These are phyloP conservation scores for Cyclostephanos tholiformis DNA, from an alignment of 108 stramenopile genomes.

Conservation along the genomic window DNA sequence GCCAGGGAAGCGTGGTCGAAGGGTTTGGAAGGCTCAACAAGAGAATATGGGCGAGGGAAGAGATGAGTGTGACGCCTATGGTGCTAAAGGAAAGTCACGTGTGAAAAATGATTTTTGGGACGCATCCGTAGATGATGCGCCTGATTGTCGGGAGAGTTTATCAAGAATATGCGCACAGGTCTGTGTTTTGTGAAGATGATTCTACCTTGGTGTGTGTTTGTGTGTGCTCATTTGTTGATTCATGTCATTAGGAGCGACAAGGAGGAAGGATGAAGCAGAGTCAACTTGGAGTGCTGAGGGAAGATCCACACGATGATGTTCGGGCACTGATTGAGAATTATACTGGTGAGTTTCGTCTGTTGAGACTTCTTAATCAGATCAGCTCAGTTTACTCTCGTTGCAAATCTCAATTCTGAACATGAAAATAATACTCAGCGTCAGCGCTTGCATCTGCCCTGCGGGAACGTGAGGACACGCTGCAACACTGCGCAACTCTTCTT, in stretches of 20 bases:
- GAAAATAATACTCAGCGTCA: constrained; percentile 43
- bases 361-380: neutral
- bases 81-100: neutral
- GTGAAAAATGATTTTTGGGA: constrained; percentile 31
- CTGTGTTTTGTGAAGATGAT: neutral
- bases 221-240: neutral
- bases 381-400: neutral
- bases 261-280: constrained; percentile 70
- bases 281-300: constrained; percentile 76
- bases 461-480: constrained; percentile 93
- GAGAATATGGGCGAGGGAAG: constrained; percentile 1
- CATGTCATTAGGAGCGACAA: constrained; percentile 52
- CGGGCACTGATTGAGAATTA: constrained; percentile 86
- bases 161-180: constrained; percentile 52
- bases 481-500: constrained; percentile 79
- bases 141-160: constrained; percentile 36
- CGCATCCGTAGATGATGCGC: constrained; percentile 37
- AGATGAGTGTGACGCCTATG: neutral
- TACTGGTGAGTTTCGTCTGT: constrained; percentile 49
- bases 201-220: constrained; percentile 1
- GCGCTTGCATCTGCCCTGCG: constrained; percentile 89
- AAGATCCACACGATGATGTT: constrained; percentile 93
- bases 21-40: constrained; percentile 31
- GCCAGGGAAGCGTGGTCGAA: constrained; percentile 30
- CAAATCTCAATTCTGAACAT: neutral